Conservation (phyloP, 345 rosid genomes). For the Citrus mangshanensis region DNA sequence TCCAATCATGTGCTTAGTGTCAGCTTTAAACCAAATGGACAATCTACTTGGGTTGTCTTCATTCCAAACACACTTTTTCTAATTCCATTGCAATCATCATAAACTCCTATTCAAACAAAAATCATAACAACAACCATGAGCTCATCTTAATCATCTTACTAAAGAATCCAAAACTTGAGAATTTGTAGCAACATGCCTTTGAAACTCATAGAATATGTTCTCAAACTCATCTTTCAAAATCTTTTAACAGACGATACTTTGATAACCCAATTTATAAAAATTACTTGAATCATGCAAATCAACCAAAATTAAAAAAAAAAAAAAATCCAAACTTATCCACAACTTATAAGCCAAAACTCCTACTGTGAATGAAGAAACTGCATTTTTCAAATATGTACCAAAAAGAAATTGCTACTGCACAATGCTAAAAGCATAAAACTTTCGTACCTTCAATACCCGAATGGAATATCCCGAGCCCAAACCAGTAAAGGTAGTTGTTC, state of each 20-base stretch:
- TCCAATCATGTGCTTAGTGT: background rate
- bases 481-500: constrained; percentile 87
- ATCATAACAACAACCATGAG: background rate
- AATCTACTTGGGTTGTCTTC: background rate
- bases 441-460: constrained; percentile 84
- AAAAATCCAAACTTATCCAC: background rate
- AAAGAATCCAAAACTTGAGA: background rate
- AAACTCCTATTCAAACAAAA: background rate
- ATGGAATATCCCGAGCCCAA: constrained; percentile 94
- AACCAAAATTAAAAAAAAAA: too few species aligned
- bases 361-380: background rate
- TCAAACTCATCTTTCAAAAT: background rate
- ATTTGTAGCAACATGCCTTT: background rate
- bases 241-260: background rate
- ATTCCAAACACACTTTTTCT: background rate
- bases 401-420: background rate
- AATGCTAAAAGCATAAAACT: constrained; percentile 2
- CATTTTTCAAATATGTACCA: background rate
- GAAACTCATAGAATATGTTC: background rate
- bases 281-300: background rate
- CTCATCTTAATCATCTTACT: background rate
- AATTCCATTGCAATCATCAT: background rate
- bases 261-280: background rate
- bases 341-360: background rate
- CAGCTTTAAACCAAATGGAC: background rate